Evolutionary conservation across 257 asterid species (phyloP).

Genomic region (Leonotis leonurus): DNA sequence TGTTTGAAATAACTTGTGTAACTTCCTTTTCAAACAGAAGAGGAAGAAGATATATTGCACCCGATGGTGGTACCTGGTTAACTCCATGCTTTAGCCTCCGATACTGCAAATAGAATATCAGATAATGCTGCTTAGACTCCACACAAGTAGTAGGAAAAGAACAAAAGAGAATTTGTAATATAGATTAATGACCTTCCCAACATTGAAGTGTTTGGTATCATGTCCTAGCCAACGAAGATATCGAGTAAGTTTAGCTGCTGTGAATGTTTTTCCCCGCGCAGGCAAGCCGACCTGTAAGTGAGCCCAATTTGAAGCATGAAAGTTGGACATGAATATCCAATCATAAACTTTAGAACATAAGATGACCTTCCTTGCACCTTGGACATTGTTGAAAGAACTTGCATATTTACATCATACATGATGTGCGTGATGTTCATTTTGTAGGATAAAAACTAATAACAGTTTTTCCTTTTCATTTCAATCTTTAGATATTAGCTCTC

Average conservation of each 20-base stretch:
- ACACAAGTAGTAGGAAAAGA: slow-evolving; percentile 10
- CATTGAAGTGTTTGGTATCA: slow-evolving; percentile 98
- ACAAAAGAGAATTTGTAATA: slow-evolving; percentile 5
- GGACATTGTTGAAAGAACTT: background rate
- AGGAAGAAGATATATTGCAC: slow-evolving; percentile 17
- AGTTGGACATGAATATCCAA: background rate
- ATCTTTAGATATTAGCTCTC: background rate
- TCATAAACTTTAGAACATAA: background rate
- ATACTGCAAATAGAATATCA: slow-evolving; percentile 52
- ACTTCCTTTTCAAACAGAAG: no score
- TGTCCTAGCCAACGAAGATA: slow-evolving; percentile 99
- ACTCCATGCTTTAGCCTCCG: slow-evolving; percentile 94
- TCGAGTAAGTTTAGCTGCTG: slow-evolving; percentile 97
- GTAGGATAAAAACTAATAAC: background rate
- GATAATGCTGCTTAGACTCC: slow-evolving; percentile 12
- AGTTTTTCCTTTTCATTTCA: background rate
- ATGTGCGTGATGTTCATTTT: background rate
- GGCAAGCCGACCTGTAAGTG: slow-evolving; percentile 86
- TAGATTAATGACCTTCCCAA: slow-evolving; percentile 69
- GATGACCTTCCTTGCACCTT: slow-evolving; percentile 2
- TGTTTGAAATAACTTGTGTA: background rate
- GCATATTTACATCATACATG: no score
- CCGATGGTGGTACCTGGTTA: slow-evolving; percentile 66
- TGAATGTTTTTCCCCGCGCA: slow-evolving; percentile 98
- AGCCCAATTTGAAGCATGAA: slow-evolving; percentile 16